Percentiles rank a stretch among this genome's conserved stretches.
Conservation (phyloP, 257 asterid genomes). For the Primulina huaijiensis region DNA sequence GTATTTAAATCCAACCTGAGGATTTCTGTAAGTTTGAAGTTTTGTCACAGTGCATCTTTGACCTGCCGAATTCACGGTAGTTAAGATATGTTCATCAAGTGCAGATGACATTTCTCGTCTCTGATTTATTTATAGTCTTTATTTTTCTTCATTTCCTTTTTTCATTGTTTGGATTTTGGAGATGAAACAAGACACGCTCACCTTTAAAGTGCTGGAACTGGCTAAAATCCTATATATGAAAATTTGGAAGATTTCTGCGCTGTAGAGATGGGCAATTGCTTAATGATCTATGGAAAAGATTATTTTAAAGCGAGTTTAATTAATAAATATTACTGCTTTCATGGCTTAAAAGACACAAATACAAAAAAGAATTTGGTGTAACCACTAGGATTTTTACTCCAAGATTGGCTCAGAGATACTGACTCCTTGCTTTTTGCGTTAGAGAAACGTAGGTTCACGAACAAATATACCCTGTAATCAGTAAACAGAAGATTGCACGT, state of each 20-base stretch:
- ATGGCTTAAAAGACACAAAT: background rate
- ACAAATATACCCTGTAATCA: background rate
- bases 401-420: background rate
- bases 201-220: slow-evolving; percentile 5
- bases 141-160: background rate
- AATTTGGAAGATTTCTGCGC: background rate
- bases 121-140: background rate
- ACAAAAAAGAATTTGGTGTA: background rate
- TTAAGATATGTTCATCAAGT: background rate
- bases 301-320: background rate
- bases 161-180: slow-evolving; percentile 12
- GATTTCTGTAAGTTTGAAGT: slow-evolving; percentile 5
- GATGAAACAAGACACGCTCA: slow-evolving; percentile 1
- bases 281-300: background rate
- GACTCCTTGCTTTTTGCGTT: background rate
- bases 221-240: background rate
- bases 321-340: background rate
- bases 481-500: background rate
- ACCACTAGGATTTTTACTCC: background rate
- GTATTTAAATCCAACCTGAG: slow-evolving; percentile 4
- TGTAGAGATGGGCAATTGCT: background rate
- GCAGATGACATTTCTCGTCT: background rate
- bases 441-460: background rate
- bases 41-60: background rate
- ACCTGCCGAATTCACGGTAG: background rate